Evolutionary conservation across 495 filamentous ascomycete genomes (phyloP).

Genomic region (Evansstolkia leycettana): DNA sequence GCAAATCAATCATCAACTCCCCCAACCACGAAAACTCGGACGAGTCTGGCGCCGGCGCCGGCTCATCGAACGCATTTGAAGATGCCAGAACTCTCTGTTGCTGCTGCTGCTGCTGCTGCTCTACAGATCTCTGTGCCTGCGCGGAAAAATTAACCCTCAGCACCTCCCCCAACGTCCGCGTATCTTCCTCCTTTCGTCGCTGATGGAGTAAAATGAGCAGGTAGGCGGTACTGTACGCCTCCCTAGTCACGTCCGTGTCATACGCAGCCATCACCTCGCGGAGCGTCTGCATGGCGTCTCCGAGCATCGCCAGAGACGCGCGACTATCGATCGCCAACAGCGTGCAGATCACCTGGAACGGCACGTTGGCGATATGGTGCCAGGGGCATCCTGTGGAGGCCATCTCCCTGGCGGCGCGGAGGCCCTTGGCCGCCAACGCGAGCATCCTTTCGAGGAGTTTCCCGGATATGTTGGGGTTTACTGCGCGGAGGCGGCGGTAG

Average conservation of each 20-base stretch:
- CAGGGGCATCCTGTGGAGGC: conserved; percentile 25
- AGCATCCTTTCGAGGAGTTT: conserved; percentile 16
- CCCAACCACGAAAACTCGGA: conserved; percentile 32
- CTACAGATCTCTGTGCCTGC: conserved; percentile 6
- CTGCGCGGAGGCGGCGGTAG: conserved; percentile 29
- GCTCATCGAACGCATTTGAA: conserved; percentile 1
- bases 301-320: conserved; percentile 29
- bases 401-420: conserved; percentile 23
- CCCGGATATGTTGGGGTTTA: conserved; percentile 20
- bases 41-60: conserved; percentile 8
- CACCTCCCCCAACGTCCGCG: conserved; percentile 17
- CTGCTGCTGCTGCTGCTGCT: no score
- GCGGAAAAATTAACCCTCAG: conserved; percentile 7
- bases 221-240: conserved; percentile 34
- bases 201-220: conserved; percentile 27
- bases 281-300: conserved; percentile 33
- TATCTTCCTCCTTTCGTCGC: conserved; percentile 28
- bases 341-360: conserved; percentile 39
- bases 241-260: conserved; percentile 29
- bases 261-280: conserved; percentile 26
- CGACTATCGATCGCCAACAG: conserved; percentile 37
- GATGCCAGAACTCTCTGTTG: not conserved
- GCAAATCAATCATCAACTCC: conserved; percentile 33
- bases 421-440: conserved; percentile 11
- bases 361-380: conserved; percentile 39